Conservation (phyloP, 495 filamentous ascomycete genomes). For the Clohesyomyces aquaticus region DNA sequence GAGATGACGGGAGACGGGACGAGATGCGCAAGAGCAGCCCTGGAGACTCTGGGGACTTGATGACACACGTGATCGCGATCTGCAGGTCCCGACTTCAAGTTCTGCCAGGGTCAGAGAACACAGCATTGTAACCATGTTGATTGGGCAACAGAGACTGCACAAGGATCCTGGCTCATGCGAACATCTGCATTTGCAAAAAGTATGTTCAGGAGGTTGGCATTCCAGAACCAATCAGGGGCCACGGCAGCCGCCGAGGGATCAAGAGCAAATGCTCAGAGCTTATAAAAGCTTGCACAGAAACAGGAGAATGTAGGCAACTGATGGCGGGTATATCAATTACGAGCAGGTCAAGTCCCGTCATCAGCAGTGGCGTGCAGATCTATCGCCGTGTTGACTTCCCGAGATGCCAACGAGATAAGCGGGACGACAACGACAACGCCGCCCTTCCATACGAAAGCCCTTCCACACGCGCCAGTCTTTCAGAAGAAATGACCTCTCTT, state of each 20-base stretch:
- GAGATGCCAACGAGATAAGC: too few species aligned
- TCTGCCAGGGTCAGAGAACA: neutral
- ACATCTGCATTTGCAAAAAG: neutral
- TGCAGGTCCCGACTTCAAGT: neutral
- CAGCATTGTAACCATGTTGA: neutral
- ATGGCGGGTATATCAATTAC: too few species aligned
- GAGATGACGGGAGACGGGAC: neutral
- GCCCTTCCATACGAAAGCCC: too few species aligned
- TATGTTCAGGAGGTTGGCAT: neutral
- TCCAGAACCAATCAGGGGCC: neutral
- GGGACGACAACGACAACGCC: too few species aligned
- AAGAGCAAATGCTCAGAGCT: neutral
- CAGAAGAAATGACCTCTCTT: too few species aligned
- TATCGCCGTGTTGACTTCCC: too few species aligned
- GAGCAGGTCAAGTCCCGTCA: too few species aligned
- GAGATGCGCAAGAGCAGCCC: neutral
- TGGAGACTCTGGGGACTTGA: too few species aligned
- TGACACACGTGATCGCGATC: neutral
- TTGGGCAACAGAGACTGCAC: neutral
- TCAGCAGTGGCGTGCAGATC: too few species aligned
- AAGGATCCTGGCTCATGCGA: neutral
- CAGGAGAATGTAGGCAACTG: too few species aligned
- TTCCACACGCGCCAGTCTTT: too few species aligned
- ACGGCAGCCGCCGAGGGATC: neutral
- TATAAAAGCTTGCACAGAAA: too few species aligned